Conservation (phyloP, 2,329 filamentous ascomycete species). For the Pleurostoma richardsiae region DNA sequence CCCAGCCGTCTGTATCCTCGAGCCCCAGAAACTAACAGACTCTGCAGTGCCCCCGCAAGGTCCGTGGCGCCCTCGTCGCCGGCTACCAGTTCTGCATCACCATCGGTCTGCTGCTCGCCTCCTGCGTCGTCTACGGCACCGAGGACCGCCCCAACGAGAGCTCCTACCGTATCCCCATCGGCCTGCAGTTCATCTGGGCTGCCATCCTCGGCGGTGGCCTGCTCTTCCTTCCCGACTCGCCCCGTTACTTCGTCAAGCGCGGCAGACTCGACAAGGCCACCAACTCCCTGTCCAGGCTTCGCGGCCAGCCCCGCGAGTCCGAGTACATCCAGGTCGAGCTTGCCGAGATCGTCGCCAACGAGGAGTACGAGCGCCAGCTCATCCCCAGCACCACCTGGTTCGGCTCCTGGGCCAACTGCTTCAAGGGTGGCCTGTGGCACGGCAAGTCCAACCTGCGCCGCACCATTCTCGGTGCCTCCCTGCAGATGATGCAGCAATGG, state of each 20-base stretch:
- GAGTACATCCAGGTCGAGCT: slow-evolving; percentile 75
- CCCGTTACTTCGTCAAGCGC: slow-evolving; percentile 80
- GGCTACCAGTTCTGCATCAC: slow-evolving; percentile 84
- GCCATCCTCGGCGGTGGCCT: slow-evolving; percentile 69
- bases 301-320: slow-evolving; percentile 68
- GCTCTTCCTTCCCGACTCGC: slow-evolving; percentile 75
- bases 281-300: slow-evolving; percentile 58
- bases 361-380: slow-evolving; percentile 73
- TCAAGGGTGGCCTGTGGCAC: slow-evolving; percentile 57
- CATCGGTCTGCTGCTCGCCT: slow-evolving; percentile 70
- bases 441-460: slow-evolving; percentile 65
- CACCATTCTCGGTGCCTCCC: slow-evolving; percentile 65
- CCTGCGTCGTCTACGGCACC: slow-evolving; percentile 69
- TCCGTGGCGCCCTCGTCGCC: slow-evolving; percentile 72
- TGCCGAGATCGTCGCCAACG: slow-evolving; percentile 82
- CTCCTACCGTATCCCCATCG: slow-evolving; percentile 77
- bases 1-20: neutral
- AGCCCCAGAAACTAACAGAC: slow-evolving; percentile 12
- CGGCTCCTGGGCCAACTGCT: slow-evolving; percentile 64
- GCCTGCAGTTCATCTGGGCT: slow-evolving; percentile 76
- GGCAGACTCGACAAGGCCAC: slow-evolving; percentile 63
- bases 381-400: slow-evolving; percentile 63
- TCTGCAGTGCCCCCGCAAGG: slow-evolving; percentile 55
- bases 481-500: slow-evolving; percentile 79
- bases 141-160: slow-evolving; percentile 55